Percentiles rank a stretch among this genome's conserved stretches.
Conservation (phyloP, 1,139 yeast species). For the Trichomonascaceae sp. region DNA sequence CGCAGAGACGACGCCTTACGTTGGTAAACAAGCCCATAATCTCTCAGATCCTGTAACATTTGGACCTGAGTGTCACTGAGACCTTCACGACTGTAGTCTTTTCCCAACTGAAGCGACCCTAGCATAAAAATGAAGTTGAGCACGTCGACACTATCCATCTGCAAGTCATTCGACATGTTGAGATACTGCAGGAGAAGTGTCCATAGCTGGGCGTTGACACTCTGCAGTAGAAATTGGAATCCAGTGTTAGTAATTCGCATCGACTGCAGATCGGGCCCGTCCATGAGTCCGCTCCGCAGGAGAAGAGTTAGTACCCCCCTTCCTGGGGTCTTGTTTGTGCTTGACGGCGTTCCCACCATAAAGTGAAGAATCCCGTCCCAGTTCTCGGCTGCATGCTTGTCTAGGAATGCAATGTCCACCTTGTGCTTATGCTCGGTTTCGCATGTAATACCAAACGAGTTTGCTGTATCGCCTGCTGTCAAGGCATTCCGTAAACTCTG, state of each 20-base stretch:
- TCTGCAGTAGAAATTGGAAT: constrained; percentile 85
- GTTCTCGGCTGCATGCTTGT: constrained; percentile 65
- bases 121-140: constrained; percentile 83
- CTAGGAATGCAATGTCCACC: constrained; percentile 54
- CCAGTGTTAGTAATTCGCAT: constrained; percentile 80
- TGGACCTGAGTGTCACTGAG: constrained; percentile 70
- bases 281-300: constrained; percentile 76
- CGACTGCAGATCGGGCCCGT: constrained; percentile 29
- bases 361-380: constrained; percentile 96
- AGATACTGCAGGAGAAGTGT: constrained; percentile 75
- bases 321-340: constrained; percentile 38
- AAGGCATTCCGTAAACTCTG: constrained; percentile 68
- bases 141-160: constrained; percentile 95
- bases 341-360: constrained; percentile 72
- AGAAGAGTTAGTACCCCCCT: constrained; percentile 27
- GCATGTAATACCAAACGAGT: constrained; percentile 44
- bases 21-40: constrained; percentile 85
- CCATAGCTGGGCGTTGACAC: constrained; percentile 93
- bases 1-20: constrained; percentile 45
- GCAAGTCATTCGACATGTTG: constrained; percentile 66
- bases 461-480: constrained; percentile 51
- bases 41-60: constrained; percentile 81
- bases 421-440: constrained; percentile 37
- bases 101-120: constrained; percentile 85
- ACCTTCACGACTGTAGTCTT: constrained; percentile 61